Percentiles rank a stretch among this genome's conserved stretches.
phyloP scores from a whole-genome alignment of 352 stramenopile species.

The Globisporangium iwayamae region DNA sequence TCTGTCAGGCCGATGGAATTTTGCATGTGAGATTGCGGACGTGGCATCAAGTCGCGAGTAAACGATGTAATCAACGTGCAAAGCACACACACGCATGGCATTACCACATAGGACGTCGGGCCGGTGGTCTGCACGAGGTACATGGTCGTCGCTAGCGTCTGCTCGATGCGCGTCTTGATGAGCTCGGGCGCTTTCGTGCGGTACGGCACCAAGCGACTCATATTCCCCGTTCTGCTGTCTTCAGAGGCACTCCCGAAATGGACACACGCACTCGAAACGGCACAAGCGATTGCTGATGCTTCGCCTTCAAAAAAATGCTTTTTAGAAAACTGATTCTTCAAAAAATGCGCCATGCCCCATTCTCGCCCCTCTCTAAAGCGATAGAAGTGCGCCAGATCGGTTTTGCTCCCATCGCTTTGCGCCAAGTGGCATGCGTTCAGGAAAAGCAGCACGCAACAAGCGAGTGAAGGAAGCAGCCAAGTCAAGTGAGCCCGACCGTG shows the following conservation, averaged over 20 bases:
- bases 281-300: too few species aligned
- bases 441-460: conserved; percentile 2
- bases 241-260: too few species aligned
- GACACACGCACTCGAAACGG: background rate
- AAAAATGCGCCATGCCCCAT: too few species aligned
- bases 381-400: background rate
- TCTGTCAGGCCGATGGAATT: conserved; percentile 18
- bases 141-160: conserved; percentile 66
- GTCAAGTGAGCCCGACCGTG: background rate
- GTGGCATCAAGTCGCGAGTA: background rate
- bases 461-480: background rate
- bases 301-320: too few species aligned
- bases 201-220: conserved; percentile 69
- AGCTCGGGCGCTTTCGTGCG: conserved; percentile 45
- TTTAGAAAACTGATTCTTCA: too few species aligned
- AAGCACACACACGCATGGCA: background rate
- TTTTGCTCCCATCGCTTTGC: conserved; percentile 5
- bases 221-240: too few species aligned
- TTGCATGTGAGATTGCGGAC: background rate
- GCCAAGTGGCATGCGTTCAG: conserved; percentile 17
- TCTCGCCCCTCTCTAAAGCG: background rate
- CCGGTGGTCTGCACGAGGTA: conserved; percentile 79
- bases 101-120: conserved; percentile 74
- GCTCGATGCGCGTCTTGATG: conserved; percentile 53
- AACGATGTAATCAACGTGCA: too few species aligned